Conservation (phyloP, 2,329 filamentous ascomycete species). For the Aschersonia sp. region DNA sequence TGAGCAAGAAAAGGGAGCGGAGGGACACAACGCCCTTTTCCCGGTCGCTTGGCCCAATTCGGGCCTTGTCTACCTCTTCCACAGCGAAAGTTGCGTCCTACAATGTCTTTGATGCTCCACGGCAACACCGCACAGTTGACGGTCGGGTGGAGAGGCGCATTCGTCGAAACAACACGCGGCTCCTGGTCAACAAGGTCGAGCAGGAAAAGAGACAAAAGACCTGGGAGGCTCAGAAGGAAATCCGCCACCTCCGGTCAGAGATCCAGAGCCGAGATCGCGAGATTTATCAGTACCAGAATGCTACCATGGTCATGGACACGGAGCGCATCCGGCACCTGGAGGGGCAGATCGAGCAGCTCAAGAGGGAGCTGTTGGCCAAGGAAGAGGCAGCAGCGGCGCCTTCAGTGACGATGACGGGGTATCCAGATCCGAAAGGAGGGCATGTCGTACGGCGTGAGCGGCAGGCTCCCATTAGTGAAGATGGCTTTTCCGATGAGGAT, state of each 20-base stretch:
- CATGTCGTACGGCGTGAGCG: too few species aligned
- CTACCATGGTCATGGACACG: slow-evolving; percentile 33
- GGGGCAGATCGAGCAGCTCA: slow-evolving; percentile 21
- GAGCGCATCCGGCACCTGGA: slow-evolving; percentile 27
- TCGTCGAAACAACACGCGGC: slow-evolving; percentile 40
- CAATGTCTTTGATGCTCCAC: neutral
- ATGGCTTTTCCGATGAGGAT: too few species aligned
- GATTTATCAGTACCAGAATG: slow-evolving; percentile 36
- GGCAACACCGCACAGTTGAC: slow-evolving; percentile 39
- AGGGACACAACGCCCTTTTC: too few species aligned
- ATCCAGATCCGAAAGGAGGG: too few species aligned
- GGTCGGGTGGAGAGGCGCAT: slow-evolving; percentile 43
- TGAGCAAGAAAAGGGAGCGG: too few species aligned
- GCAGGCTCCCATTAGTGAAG: too few species aligned
- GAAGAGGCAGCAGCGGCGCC: too few species aligned
- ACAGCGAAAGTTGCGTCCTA: too few species aligned
- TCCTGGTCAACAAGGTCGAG: slow-evolving; percentile 40
- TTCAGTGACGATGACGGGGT: too few species aligned
- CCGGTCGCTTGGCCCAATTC: too few species aligned
- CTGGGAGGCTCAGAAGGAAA: slow-evolving; percentile 26
- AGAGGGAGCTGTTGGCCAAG: slow-evolving; percentile 3
- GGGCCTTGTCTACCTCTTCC: too few species aligned
- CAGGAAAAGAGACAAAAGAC: slow-evolving; percentile 27
- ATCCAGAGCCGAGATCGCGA: slow-evolving; percentile 35
- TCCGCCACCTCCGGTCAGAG: slow-evolving; percentile 32